These are phyloP conservation scores for Suillus clintonianus DNA, from an alignment of 768 basidiomycete species.

Conservation along the genomic window DNA sequence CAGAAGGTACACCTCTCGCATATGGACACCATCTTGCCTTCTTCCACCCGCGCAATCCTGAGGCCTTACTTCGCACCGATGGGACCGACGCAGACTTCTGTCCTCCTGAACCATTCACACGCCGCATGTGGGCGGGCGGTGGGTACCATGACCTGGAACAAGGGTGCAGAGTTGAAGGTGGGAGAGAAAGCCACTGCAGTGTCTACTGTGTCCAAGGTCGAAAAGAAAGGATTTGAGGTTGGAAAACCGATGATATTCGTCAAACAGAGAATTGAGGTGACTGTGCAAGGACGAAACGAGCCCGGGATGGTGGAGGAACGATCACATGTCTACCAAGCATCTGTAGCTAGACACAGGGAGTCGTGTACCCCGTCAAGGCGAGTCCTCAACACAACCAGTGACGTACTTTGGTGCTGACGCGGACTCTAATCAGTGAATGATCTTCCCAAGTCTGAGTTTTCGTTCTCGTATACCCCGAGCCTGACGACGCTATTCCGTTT, in stretches of 20 bases:
- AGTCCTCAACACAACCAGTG: neutral
- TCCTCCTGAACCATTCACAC: slow-evolving; percentile 70
- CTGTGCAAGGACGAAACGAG: slow-evolving; percentile 41
- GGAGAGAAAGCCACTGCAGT: slow-evolving; percentile 53
- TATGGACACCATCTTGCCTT: slow-evolving; percentile 75
- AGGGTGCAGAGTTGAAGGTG: slow-evolving; percentile 46
- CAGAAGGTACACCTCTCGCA: slow-evolving; percentile 42
- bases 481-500: slow-evolving; percentile 77
- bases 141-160: slow-evolving; percentile 63
- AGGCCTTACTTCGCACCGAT: slow-evolving; percentile 57
- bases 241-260: slow-evolving; percentile 74
- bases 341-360: slow-evolving; percentile 22
- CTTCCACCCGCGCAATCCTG: slow-evolving; percentile 69
- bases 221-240: slow-evolving; percentile 65
- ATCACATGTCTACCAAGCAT: slow-evolving; percentile 65
- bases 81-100: slow-evolving; percentile 74
- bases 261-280: slow-evolving; percentile 60
- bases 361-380: slow-evolving; percentile 48
- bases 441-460: slow-evolving; percentile 56
- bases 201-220: slow-evolving; percentile 49
- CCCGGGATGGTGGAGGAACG: slow-evolving; percentile 64
- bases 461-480: slow-evolving; percentile 67
- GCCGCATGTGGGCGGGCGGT: slow-evolving; percentile 87
- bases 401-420: neutral
- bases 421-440: slow-evolving; percentile 43